Evolutionary conservation across 495 filamentous ascomycete genomes (phyloP).

Genomic region (Evernia prunastri): DNA sequence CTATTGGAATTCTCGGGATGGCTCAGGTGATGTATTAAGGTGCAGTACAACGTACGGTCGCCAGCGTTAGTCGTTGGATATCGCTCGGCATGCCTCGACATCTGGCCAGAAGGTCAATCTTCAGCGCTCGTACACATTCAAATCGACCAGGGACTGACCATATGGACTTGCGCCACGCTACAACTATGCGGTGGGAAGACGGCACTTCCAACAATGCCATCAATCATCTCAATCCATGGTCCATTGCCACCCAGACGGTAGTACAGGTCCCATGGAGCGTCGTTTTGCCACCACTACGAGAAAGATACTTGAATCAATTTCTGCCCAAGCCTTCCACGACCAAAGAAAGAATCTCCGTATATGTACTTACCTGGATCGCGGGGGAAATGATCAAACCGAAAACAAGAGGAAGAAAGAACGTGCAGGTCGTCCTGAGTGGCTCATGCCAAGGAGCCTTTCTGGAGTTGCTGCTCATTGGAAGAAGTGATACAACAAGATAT

Average conservation of each 20-base stretch:
- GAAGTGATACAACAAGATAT: background rate
- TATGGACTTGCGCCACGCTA: background rate
- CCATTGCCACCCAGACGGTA: background rate
- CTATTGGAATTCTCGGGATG: background rate
- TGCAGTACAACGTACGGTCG: too few relatives aligned
- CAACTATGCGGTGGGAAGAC: background rate
- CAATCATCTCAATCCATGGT: background rate
- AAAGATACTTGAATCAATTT: background rate
- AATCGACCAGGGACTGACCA: background rate
- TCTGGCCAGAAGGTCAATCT: background rate
- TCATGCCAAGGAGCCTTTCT: background rate
- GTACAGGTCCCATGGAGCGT: background rate
- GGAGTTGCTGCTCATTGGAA: background rate
- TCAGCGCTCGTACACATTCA: background rate
- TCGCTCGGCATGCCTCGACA: background rate
- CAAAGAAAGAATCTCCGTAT: background rate
- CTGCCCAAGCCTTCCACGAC: background rate
- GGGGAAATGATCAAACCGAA: background rate
- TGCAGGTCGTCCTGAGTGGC: background rate
- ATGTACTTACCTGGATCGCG: background rate
- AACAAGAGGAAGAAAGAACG: background rate
- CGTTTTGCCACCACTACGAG: background rate
- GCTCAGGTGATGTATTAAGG: background rate
- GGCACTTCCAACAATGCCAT: background rate
- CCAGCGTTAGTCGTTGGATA: background rate